Percentiles rank a stretch among this genome's conserved stretches.
Evolutionary conservation across 2,329 filamentous ascomycete genomes (phyloP).

Genomic region (Cordyceps cicadae): DNA sequence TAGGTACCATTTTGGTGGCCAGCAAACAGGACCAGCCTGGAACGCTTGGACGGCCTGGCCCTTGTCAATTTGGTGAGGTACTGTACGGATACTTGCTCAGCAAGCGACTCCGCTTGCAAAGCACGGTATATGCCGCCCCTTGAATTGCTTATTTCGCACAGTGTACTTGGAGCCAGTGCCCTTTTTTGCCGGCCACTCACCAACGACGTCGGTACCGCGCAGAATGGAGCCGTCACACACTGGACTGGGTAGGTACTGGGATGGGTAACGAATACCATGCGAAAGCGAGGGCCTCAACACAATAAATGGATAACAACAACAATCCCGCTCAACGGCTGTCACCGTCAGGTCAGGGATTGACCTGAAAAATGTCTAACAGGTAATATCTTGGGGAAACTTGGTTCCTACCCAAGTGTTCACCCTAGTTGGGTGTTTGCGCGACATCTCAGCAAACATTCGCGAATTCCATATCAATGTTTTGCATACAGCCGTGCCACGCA

Average conservation of each 20-base stretch:
- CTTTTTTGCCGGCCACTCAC: slow-evolving; percentile 2
- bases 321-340: no score
- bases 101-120: slow-evolving; percentile 24
- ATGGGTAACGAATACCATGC: no score
- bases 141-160: slow-evolving; percentile 20
- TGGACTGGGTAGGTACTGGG: no score
- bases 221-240: neutral
- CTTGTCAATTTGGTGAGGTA: slow-evolving; percentile 23
- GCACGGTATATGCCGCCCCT: slow-evolving; percentile 25
- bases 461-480: slow-evolving; percentile 5
- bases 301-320: no score
- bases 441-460: slow-evolving; percentile 3
- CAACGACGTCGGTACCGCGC: slow-evolving; percentile 3
- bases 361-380: neutral
- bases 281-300: no score
- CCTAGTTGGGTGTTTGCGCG: neutral
- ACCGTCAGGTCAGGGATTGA: no score
- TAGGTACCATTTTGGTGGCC: slow-evolving; percentile 7
- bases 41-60: slow-evolving; percentile 12
- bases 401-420: neutral
- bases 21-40: neutral
- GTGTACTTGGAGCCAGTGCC: slow-evolving; percentile 23
- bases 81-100: slow-evolving; percentile 33
- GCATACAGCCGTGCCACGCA: neutral
- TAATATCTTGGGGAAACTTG: neutral